A percentile compares a stretch with the other conserved stretches of the same genome.
phyloP scores from a whole-genome alignment of 495 filamentous ascomycete genomes.

The Penicillium samsonianum region DNA sequence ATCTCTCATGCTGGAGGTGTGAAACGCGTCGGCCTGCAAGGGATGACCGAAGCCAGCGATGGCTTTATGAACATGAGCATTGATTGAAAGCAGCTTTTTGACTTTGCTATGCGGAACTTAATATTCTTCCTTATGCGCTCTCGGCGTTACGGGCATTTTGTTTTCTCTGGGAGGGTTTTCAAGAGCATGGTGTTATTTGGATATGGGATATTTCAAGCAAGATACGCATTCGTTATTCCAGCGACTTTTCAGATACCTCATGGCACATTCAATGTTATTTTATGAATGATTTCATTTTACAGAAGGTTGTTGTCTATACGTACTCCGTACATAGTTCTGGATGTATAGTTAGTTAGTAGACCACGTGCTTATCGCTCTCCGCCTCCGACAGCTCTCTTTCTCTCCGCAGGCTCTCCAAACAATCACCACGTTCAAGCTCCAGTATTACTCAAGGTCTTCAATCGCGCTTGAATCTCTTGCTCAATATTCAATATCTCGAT shows the following conservation, averaged over 20 bases:
- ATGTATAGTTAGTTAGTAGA: conserved; percentile 9
- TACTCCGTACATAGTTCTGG: background rate
- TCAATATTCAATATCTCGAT: background rate
- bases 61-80: conserved; percentile 98
- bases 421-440: conserved; percentile 5
- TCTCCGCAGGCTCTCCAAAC: conserved; percentile 20
- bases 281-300: background rate
- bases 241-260: conserved; percentile 17
- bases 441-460: background rate
- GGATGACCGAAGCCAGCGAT: conserved; percentile 94
- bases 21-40: conserved; percentile 84
- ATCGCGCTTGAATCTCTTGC: background rate
- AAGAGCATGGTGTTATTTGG: background rate
- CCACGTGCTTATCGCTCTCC: conserved; percentile 33
- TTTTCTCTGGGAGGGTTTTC: background rate
- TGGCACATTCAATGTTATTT: background rate
- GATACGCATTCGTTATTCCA: conserved; percentile 10
- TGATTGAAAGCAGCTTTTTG: conserved; percentile 49
- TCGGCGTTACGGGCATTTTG: background rate
- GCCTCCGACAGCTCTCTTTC: conserved; percentile 22
- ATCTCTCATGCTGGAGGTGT: conserved; percentile 43
- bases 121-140: background rate
- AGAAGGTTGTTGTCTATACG: background rate
- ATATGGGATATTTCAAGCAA: conserved; percentile 5
- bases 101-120: conserved; percentile 16